Base-by-base conservation (phyloP, 208 protist species). In the Porcisia deanei region DNA sequence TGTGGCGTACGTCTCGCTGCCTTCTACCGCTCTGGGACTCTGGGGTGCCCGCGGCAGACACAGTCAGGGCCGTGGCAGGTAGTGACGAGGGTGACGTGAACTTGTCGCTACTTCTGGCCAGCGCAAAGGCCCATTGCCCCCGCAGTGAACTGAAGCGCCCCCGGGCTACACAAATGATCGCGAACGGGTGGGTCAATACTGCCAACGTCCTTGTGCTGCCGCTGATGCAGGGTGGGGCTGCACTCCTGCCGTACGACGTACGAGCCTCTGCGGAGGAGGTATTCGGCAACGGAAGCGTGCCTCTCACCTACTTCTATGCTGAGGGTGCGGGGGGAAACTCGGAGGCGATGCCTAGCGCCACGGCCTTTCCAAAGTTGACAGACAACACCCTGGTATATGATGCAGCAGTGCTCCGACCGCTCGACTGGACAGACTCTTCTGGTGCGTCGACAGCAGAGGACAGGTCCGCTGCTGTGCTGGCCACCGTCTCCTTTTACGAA, bases 171-270 rank as follows among this genome's bases (percentile, higher is more conserved):
- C 60, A n/a, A 25, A 22, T 34, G 22, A 12, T 43, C 65, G 61
- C 79, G 18, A 47, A 72, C 37, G 64, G 76, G 8, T 92, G 82
- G 75, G 88, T 93, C 41, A 85, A 90, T 47, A 63, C 66, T 43
- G 25, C 41, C 20, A 93, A 91, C 43, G 70, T 79, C 25, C 82
- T 97, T 25, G 73, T 91, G 53, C 67, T 97, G 65, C 93, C 93
- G 60, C 81, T 95, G 47, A 97, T 97, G 93, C 93, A 97, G 71
- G 78, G 91, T 43, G 93, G 93, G 2, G 89, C 91, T n/a, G 93
- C 87, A 25, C 60, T 94, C 57, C 71, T 95, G 65, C 79, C 73
- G 14, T 94, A 94, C 83, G 77, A 91, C 65, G 75, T 87, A 61
- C 65, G 1, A 47, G 71, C 54, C 22, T 34, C 83, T 3, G 81